Evolutionary conservation across 2,329 filamentous ascomycete species (phyloP).

Genomic region (Huntiella omanensis): DNA sequence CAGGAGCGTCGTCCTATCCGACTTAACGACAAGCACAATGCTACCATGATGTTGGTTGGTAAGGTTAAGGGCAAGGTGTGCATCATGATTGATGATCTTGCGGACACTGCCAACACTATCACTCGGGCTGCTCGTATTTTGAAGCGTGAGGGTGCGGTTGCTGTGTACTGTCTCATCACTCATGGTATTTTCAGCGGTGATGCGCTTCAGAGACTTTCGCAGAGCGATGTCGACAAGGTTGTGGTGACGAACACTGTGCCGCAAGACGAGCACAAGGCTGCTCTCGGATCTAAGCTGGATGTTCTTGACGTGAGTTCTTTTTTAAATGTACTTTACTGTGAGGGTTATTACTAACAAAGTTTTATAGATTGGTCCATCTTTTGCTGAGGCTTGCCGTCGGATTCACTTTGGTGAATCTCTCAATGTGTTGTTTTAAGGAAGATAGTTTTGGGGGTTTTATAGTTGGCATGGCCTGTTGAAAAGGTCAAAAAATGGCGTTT

Average conservation of each 20-base stretch:
- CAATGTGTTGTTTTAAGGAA: constrained; percentile 56
- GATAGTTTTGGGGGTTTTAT: neutral
- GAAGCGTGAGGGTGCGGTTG: constrained; percentile 84
- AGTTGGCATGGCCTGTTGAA: too few species aligned
- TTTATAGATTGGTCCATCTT: constrained; percentile 51
- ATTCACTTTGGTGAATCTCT: constrained; percentile 98
- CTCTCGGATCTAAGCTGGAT: constrained; percentile 70
- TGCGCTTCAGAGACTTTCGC: constrained; percentile 84
- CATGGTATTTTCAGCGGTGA: constrained; percentile 92
- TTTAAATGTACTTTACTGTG: neutral
- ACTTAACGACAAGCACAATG: constrained; percentile 75
- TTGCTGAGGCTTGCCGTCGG: constrained; percentile 85
- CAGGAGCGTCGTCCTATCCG: constrained; percentile 78
- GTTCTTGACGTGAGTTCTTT: constrained; percentile 44
- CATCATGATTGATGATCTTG: constrained; percentile 85
- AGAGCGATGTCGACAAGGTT: constrained; percentile 79
- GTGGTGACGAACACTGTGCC: constrained; percentile 91
- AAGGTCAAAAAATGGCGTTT: too few species aligned
- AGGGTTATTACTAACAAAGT: neutral
- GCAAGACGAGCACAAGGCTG: constrained; percentile 58
- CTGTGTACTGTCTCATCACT: constrained; percentile 80
- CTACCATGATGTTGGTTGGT: constrained; percentile 89
- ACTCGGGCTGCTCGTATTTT: constrained; percentile 91
- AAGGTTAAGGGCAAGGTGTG: constrained; percentile 64
- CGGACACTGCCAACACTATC: constrained; percentile 93